phyloP scores from a whole-genome alignment of 2,329 filamentous ascomycete genomes.

The Bertia moriformis region DNA sequence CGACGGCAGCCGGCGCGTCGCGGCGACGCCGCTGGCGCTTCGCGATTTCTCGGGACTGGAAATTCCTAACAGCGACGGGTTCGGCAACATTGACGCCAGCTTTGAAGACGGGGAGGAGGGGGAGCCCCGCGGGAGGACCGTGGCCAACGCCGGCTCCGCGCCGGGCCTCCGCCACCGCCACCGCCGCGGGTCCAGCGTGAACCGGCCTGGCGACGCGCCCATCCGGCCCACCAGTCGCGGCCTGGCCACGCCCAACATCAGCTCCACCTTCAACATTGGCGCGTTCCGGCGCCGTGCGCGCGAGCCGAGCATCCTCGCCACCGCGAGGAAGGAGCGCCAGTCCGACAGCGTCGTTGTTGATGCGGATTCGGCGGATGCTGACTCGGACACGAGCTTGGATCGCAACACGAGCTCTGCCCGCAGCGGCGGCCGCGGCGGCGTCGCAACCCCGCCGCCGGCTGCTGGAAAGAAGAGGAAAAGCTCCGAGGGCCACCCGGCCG shows the following conservation, averaged over 20 bases:
- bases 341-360: too few species aligned
- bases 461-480: too few species aligned
- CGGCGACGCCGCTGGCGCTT: too few species aligned
- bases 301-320: conserved; percentile 47
- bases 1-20: too few species aligned
- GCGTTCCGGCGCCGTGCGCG: conserved; percentile 39
- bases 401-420: too few species aligned
- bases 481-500: too few species aligned
- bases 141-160: not conserved
- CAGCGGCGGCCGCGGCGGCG: too few species aligned
- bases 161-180: conserved; percentile 10
- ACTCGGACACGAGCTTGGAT: too few species aligned
- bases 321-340: conserved; percentile 25
- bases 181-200: conserved; percentile 32
- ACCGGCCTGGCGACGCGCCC: conserved; percentile 32
- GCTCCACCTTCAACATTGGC: conserved; percentile 34
- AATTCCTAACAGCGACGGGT: too few species aligned
- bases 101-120: conserved; percentile 8
- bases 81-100: conserved; percentile 21
- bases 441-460: too few species aligned
- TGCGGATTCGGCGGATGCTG: too few species aligned
- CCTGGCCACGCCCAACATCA: conserved; percentile 29
- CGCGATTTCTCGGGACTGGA: too few species aligned
- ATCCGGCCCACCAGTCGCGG: conserved; percentile 37
- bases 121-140: not conserved